These are phyloP conservation scores for Lachancea dasiensis DNA, from an alignment of 805 yeast genomes.

Conservation along the genomic window DNA sequence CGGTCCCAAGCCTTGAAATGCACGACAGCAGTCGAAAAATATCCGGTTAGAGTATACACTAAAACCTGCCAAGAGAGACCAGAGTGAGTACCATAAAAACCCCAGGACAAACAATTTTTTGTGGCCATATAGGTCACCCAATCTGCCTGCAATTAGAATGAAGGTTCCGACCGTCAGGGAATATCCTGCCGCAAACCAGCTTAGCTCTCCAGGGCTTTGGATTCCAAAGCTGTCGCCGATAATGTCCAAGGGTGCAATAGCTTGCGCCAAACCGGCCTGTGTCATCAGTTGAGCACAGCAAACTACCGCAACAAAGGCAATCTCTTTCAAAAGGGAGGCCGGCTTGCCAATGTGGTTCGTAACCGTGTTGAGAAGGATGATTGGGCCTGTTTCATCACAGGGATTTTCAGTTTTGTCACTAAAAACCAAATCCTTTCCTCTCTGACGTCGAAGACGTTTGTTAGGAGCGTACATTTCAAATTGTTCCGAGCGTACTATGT, in stretches of 20 bases:
- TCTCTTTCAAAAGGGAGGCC: slow-evolving; percentile 1
- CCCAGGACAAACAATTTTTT: slow-evolving; percentile 49
- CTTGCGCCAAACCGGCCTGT: slow-evolving; percentile 17
- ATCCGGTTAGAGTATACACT: slow-evolving; percentile 31
- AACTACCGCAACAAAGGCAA: slow-evolving; percentile 3
- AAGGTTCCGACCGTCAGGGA: slow-evolving; percentile 47
- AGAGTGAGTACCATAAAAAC: slow-evolving; percentile 48
- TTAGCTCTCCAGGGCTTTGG: slow-evolving; percentile 15
- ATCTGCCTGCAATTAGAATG: slow-evolving; percentile 57
- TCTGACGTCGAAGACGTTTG: too few species aligned
- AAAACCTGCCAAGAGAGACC: slow-evolving; percentile 61
- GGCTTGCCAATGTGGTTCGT: slow-evolving; percentile 36
- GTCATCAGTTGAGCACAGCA: slow-evolving; percentile 19
- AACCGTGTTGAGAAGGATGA: slow-evolving; percentile 61
- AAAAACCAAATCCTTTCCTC: too few species aligned
- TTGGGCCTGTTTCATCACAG: slow-evolving; percentile 38
- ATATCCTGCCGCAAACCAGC: slow-evolving; percentile 18
- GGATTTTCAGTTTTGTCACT: not conserved
- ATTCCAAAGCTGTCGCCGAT: slow-evolving; percentile 18
- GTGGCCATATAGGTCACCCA: slow-evolving; percentile 67
- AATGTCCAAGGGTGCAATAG: slow-evolving; percentile 16
- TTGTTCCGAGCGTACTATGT: too few species aligned
- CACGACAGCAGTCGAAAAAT: slow-evolving; percentile 38
- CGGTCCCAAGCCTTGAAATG: slow-evolving; percentile 60
- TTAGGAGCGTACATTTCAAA: too few species aligned